These are phyloP conservation scores for Chalaropsis thielavioides DNA, from an alignment of 2,329 filamentous ascomycete species.

Conservation along the genomic window DNA sequence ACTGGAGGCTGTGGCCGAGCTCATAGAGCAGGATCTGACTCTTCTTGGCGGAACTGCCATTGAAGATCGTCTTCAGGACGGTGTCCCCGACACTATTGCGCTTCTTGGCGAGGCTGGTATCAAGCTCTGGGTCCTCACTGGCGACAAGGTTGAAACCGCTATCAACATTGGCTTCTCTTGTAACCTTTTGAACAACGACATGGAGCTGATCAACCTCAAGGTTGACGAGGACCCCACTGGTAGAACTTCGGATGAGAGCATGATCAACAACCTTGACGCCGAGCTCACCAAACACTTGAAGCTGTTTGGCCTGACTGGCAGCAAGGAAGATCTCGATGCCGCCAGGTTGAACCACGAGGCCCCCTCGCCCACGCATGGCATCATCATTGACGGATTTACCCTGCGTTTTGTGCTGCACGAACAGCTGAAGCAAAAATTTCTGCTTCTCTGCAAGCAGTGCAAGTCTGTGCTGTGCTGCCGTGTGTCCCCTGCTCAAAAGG, in stretches of 20 bases:
- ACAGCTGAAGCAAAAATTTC: slow-evolving; percentile 73
- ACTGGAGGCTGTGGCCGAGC: slow-evolving; percentile 74
- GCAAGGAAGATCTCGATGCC: slow-evolving; percentile 65
- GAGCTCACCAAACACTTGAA: slow-evolving; percentile 61
- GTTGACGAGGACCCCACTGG: slow-evolving; percentile 56
- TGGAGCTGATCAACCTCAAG: slow-evolving; percentile 89
- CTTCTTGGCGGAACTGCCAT: slow-evolving; percentile 91
- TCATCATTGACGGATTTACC: slow-evolving; percentile 90
- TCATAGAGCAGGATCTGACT: slow-evolving; percentile 78
- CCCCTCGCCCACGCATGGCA: slow-evolving; percentile 73
- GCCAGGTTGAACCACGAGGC: slow-evolving; percentile 76
- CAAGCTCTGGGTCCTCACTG: slow-evolving; percentile 95
- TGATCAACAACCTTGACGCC: slow-evolving; percentile 45
- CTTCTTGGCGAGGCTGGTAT: slow-evolving; percentile 86
- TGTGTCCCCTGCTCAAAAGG: slow-evolving; percentile 93
- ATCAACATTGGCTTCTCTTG: slow-evolving; percentile 99
- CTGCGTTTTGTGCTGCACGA: slow-evolving; percentile 78
- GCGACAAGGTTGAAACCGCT: slow-evolving; percentile 96
- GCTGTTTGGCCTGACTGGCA: slow-evolving; percentile 65
- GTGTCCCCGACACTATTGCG: slow-evolving; percentile 88
- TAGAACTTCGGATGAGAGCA: slow-evolving; percentile 32
- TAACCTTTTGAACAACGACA: slow-evolving; percentile 91
- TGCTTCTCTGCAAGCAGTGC: slow-evolving; percentile 93
- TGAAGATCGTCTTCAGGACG: slow-evolving; percentile 91
- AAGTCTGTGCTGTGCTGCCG: slow-evolving; percentile 92